Base-by-base conservation (phyloP, 1,284 basidiomycete species). In the Lentinus polychrous region DNA sequence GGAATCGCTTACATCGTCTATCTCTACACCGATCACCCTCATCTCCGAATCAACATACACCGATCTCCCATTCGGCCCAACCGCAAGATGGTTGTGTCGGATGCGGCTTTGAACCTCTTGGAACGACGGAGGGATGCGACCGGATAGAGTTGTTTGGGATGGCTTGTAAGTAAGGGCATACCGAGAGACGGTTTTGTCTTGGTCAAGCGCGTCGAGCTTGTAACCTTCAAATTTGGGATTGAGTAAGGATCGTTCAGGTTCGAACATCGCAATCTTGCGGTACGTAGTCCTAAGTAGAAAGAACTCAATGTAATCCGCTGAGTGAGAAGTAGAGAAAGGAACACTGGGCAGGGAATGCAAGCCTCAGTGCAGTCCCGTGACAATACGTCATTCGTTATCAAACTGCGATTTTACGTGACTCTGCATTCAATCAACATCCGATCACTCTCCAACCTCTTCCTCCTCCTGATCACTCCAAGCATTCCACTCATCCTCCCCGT, bases 211-310 rank as follows among this genome's bases (percentile, higher is more conserved):
- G 50, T 81, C 72, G 34, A 93, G 73, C 60, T 81, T 89, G 66
- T 93, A 93, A 1, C 86, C 84, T 55, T 93, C 88, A 53, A 93
- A 93, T 55, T 85, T 86, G 2, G 86, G 79, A 57, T 91, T 91
- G n/a, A 87, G 65, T 3, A 91, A 71, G 32, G 66, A 53, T 23
- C 69, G 70, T 22, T 67, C 62, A 2, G 71, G 69, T 15, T 59
- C 56, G 51, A 76, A 74, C 47, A 49, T 17, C 18, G 36, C 36
- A 37, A 37, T 37, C 36, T 15, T 15, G 5, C n/a, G 12, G 14
- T 37, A 20, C 7, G n/a, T 4, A 37, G n/a, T n/a, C n/a, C n/a
- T n/a, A n/a, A n/a, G n/a, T n/a, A n/a, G n/a, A n/a, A n/a, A n/a
- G n/a, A n/a, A n/a, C n/a, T n/a, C n/a, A n/a, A n/a, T n/a, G n/a